phyloP scores from a whole-genome alignment of 139 green algal genomes.

The Zygnema cylindricum region DNA sequence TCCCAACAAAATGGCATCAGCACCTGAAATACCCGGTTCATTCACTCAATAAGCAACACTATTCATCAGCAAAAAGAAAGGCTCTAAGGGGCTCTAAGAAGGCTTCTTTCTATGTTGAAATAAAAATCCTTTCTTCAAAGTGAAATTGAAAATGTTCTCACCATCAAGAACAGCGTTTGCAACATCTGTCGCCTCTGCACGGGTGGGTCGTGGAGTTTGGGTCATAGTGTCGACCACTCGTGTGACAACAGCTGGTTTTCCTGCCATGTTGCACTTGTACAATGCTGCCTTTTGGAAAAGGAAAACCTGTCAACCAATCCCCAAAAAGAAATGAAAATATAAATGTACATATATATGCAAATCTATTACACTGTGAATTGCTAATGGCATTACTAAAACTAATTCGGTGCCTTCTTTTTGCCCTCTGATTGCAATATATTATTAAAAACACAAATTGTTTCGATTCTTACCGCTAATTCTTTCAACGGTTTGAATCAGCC shows the following conservation, averaged over 20 bases:
- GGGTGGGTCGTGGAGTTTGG: slow-evolving; percentile 69
- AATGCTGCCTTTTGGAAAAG: slow-evolving; percentile 90
- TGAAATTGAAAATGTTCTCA: not conserved
- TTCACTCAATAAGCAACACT: not conserved
- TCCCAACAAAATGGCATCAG: slow-evolving; percentile 79
- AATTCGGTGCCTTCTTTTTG: no score
- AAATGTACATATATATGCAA: no score
- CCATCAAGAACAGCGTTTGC: slow-evolving; percentile 88
- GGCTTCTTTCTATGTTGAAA: not conserved
- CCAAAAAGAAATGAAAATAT: no score
- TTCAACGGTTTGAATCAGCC: no score
- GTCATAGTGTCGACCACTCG: slow-evolving; percentile 75
- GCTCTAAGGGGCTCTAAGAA: not conserved
- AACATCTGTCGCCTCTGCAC: slow-evolving; percentile 88
- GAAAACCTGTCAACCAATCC: slow-evolving; percentile 80
- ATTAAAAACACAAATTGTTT: no score
- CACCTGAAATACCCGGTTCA: slow-evolving; percentile 34
- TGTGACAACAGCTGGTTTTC: slow-evolving; percentile 71
- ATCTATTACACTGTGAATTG: no score
- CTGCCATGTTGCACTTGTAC: slow-evolving; percentile 67
- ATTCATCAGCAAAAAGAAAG: not conserved
- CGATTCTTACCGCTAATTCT: no score
- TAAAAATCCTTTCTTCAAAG: not conserved
- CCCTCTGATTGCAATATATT: no score
- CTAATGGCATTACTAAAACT: no score